Percentiles rank a stretch among this genome's conserved stretches.
These are phyloP conservation scores for Chamaecrista fasciculata DNA, from an alignment of 306 rosid genomes.

Conservation along the genomic window DNA sequence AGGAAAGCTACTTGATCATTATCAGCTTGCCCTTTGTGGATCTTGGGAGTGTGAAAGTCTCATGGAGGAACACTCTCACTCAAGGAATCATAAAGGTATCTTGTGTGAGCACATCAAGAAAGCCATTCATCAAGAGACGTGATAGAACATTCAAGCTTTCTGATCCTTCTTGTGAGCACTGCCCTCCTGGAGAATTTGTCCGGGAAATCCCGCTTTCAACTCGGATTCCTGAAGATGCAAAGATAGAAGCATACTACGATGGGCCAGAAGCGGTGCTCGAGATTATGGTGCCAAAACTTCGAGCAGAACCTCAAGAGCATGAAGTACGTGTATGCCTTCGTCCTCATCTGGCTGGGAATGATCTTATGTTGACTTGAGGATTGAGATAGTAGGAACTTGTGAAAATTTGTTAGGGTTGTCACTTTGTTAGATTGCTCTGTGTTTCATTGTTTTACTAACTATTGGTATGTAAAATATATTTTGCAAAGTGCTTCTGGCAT, in stretches of 20 bases:
- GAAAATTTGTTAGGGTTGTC: not conserved
- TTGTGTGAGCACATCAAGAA: slow-evolving; percentile 43
- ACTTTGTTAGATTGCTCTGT: slow-evolving; percentile 19
- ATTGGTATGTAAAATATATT: slow-evolving; percentile 28
- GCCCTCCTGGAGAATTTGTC: slow-evolving; percentile 50
- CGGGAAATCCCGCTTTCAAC: slow-evolving; percentile 45
- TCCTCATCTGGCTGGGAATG: slow-evolving; percentile 42
- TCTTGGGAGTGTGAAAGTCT: slow-evolving; percentile 48
- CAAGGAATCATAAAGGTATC: slow-evolving; percentile 47
- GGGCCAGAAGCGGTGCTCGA: slow-evolving; percentile 48
- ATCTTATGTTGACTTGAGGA: slow-evolving; percentile 40
- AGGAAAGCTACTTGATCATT: slow-evolving; percentile 38
- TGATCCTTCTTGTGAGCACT: slow-evolving; percentile 48
- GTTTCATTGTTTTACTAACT: slow-evolving; percentile 36
- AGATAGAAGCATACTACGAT: slow-evolving; percentile 48
- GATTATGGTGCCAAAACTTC: slow-evolving; percentile 48
- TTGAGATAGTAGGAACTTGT: slow-evolving; percentile 1
- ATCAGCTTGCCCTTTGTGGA: slow-evolving; percentile 50
- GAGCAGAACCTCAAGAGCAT: slow-evolving; percentile 46
- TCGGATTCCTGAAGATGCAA: slow-evolving; percentile 48
- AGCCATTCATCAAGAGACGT: slow-evolving; percentile 45
- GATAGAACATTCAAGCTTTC: slow-evolving; percentile 53
- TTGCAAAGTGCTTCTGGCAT: slow-evolving; percentile 22
- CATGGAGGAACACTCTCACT: slow-evolving; percentile 45
- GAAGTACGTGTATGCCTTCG: slow-evolving; percentile 52